Conservation (phyloP, 148 eudicot genomes). For the Hydrangea macrophylla region DNA sequence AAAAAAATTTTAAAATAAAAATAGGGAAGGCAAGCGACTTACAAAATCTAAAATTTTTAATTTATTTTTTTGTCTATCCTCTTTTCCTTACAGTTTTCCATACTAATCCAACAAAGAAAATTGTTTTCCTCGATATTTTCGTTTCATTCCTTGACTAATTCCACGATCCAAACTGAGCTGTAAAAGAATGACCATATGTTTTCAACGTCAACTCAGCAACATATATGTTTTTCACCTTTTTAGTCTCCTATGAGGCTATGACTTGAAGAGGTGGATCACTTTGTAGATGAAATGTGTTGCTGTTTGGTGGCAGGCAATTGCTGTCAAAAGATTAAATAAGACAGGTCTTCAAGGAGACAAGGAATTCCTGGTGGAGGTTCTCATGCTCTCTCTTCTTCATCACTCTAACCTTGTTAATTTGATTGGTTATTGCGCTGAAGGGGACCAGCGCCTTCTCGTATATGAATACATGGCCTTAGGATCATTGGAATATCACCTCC, state of each 20-base stretch:
- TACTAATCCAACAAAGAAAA: too few relatives aligned
- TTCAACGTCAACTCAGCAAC: neutral
- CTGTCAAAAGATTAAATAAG: conserved; percentile 57
- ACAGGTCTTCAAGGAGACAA: conserved; percentile 62
- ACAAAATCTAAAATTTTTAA: too few relatives aligned
- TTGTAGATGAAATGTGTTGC: neutral
- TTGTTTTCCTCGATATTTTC: too few relatives aligned
- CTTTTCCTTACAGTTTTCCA: too few relatives aligned
- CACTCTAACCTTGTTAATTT: conserved; percentile 66
- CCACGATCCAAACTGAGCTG: too few relatives aligned
- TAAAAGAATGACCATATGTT: neutral
- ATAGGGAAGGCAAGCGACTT: too few relatives aligned
- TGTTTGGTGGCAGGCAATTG: conserved; percentile 39
- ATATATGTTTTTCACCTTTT: neutral
- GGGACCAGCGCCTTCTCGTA: conserved; percentile 45
- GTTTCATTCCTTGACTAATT: neutral
- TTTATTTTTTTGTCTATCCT: too few relatives aligned
- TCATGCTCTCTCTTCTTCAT: conserved; percentile 56
- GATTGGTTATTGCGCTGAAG: conserved; percentile 69
- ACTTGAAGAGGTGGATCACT: neutral
- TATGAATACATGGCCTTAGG: conserved; percentile 43
- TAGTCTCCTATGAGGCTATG: neutral
- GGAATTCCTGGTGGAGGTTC: conserved; percentile 62
- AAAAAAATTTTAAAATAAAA: too few relatives aligned
- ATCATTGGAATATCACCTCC: conserved; percentile 37